Base-by-base conservation (phyloP, 345 rosid species). In the Aegle marmelos region DNA sequence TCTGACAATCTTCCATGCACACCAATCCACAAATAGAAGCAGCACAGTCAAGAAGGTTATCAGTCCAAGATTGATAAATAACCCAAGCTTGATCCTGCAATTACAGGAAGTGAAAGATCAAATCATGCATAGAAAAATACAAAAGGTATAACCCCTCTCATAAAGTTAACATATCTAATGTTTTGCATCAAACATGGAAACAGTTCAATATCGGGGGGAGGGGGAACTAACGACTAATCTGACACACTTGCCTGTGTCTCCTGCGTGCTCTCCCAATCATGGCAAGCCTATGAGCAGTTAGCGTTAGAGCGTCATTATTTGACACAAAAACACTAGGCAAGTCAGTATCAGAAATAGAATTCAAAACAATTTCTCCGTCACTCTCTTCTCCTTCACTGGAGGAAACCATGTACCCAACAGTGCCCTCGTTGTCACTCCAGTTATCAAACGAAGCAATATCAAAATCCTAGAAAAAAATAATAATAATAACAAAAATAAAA, bases 1-100 rank as follows among this genome's bases (percentile, higher is more conserved):
- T 82, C 98, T 90, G 80, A 93, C 95, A 58, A 95, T 91, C 87
- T 89, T 91, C 99, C 99, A 93, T 6, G 96, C 97, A 74, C 91
- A 91, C 85, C 91, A 92, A 81, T 95, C 99, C 69, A 88, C 85
- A 72, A 88, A 81, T 72, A 92, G 56, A 82, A 92, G 91, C 75
- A 90, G 82, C 36, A 82, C 41, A 1, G 89, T 73, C 81, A 88
- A 68, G 85, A 95, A 93, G 28, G 85, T 82, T 59, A 92, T 82
- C 80, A 95, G 86, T 58, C 89, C 96, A 73, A 87, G 69, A 79
- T 88, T 92, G 79, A 83, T 85, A 57, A 87, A 79, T 69, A 86
- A 79, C 75, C 99, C 98, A 79, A 77, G 83, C 81, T 89, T 91
- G 81, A 87, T 87, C 88, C 98, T 93, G 98, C 86, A 70, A 56